These are phyloP conservation scores for Talaromyces adpressus DNA, from an alignment of 495 filamentous ascomycete genomes.

Conservation along the genomic window DNA sequence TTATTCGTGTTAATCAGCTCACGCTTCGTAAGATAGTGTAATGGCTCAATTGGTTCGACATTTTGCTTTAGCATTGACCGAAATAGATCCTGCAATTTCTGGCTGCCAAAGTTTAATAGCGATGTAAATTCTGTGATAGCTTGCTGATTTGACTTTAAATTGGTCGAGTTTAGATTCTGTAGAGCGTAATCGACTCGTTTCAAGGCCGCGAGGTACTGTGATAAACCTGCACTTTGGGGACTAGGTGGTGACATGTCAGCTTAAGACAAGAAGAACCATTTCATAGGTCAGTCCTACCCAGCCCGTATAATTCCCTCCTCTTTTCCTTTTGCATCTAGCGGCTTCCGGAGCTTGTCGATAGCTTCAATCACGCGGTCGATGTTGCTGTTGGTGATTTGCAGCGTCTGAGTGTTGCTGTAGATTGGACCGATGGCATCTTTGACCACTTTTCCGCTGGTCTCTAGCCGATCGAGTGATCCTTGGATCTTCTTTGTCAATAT, in stretches of 20 bases:
- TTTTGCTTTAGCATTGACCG: slow-evolving; percentile 68
- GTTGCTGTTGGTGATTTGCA: slow-evolving; percentile 79
- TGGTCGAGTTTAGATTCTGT: slow-evolving; percentile 71
- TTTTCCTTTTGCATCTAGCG: slow-evolving; percentile 75
- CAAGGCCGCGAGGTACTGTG: slow-evolving; percentile 82
- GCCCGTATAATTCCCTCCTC: slow-evolving; percentile 88
- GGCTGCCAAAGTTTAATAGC: slow-evolving; percentile 68
- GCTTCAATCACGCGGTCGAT: slow-evolving; percentile 79
- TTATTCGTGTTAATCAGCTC: slow-evolving; percentile 13
- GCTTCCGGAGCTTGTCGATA: slow-evolving; percentile 81
- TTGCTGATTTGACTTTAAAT: slow-evolving; percentile 85
- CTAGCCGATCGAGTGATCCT: slow-evolving; percentile 74
- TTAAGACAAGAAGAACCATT: background rate
- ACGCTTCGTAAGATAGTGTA: slow-evolving; percentile 91
- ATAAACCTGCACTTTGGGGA: slow-evolving; percentile 69
- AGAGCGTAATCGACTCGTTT: slow-evolving; percentile 81
- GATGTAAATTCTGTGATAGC: slow-evolving; percentile 73
- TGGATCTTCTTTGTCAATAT: slow-evolving; percentile 87
- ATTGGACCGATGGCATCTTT: slow-evolving; percentile 89
- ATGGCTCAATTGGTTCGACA: slow-evolving; percentile 69
- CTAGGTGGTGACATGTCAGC: slow-evolving; percentile 39
- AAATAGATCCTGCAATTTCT: slow-evolving; percentile 76
- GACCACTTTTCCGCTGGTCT: slow-evolving; percentile 80
- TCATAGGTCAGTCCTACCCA: slow-evolving; percentile 44
- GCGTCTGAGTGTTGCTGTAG: slow-evolving; percentile 81